Evolutionary conservation across 768 basidiomycete species (phyloP), one percentile per base, ranked within the genome.

Genomic region (Russula sp.): DNA sequence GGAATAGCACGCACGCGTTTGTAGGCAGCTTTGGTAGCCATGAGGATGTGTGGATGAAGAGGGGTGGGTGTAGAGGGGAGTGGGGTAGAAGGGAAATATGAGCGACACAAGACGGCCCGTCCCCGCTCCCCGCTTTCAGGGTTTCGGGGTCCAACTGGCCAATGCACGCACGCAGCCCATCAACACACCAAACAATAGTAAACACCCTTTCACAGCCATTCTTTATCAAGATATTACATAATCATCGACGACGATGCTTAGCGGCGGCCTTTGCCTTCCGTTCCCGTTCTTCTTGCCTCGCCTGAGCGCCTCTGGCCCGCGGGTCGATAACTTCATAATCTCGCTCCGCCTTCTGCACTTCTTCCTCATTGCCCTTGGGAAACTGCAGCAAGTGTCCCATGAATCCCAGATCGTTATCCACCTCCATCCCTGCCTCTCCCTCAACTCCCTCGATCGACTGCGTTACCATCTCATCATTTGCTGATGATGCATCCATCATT

Each of bases 261-360:
- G 61, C 55, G 28, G 30, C 3, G 0, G 7, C 8, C 51, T 73
- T 75, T 14, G 74, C 73, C 58, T 85, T 90, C 70, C 85, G 78
- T 64, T 89, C 88, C 68, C 79, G 78, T 69, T 91, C 90, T 71
- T 94, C 92, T 70, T 92, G 88, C 70, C 80, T 84, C 28, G 92
- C 92, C 54, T 83, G 76, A 26, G 88, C 89, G 50, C 86, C 81
- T 61, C 92, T 76, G 54, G 83, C 81, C 63, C 92, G 76, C 0
- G 92, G 91, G 72, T 94, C 92, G 72, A 94, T 94, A 30, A 94
- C 91, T 75, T 94, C 91, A 70, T 92, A 93, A 62, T 94, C 92
- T 59, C 89, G 76, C 73, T 92, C 88, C 1, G 89, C 92, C 73
- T 92, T 92, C 65, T 73, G 73, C 26, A 80, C 81, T 75, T 93